Evolutionary conservation across 805 yeast genomes (phyloP).

Genomic region (Tetrapisispora pingtungensis): DNA sequence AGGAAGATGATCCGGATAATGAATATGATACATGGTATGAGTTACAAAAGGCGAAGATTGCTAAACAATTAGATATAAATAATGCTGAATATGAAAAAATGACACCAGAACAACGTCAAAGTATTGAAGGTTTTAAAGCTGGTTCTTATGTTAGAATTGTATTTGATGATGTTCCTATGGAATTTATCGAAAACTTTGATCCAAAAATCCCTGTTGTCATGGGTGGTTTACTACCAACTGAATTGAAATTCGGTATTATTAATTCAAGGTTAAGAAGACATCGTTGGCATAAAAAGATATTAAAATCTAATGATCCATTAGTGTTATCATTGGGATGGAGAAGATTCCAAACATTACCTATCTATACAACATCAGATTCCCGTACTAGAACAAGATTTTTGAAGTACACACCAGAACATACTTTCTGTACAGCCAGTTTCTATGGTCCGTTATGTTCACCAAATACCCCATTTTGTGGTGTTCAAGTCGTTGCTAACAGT

Average conservation of each 20-base stretch:
- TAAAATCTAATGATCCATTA: constrained; percentile 92
- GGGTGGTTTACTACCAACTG: constrained; percentile 88
- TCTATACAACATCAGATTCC: constrained; percentile 93
- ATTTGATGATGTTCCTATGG: constrained; percentile 77
- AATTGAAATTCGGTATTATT: constrained; percentile 83
- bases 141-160: constrained; percentile 91
- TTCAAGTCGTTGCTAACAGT: constrained; percentile 74
- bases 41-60: constrained; percentile 91
- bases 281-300: constrained; percentile 95
- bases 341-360: constrained; percentile 92
- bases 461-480: constrained; percentile 93
- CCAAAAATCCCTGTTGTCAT: constrained; percentile 77
- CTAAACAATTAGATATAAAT: constrained; percentile 90
- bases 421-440: constrained; percentile 90
- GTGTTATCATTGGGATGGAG: constrained; percentile 96
- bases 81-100: constrained; percentile 64
- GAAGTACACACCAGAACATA: constrained; percentile 96
- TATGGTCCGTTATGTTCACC: constrained; percentile 97
- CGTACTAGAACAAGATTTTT: constrained; percentile 96
- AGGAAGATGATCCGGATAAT: constrained; percentile 70
- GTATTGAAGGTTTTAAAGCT: constrained; percentile 84
- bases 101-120: constrained; percentile 66
- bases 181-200: constrained; percentile 76
- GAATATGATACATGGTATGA: constrained; percentile 97
- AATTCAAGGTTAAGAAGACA: constrained; percentile 94